Conservation (phyloP, 352 stramenopile species). For the Phytophthora idaei region DNA sequence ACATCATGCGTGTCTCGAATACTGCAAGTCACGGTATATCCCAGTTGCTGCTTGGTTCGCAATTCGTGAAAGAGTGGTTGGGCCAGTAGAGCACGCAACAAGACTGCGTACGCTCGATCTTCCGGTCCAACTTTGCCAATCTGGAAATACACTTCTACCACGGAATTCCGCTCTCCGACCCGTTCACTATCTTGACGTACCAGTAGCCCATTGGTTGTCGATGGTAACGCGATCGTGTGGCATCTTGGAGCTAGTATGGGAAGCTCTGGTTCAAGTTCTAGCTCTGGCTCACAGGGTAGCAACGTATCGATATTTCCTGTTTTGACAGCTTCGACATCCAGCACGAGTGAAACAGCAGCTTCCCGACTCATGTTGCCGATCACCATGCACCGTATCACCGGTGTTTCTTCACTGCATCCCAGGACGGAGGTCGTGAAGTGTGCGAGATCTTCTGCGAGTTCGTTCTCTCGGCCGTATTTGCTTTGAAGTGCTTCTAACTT, state of each 20-base stretch:
- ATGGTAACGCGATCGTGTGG: conserved; percentile 55
- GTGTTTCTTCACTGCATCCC: conserved; percentile 17
- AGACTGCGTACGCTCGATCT: conserved; percentile 64
- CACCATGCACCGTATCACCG: conserved; percentile 42
- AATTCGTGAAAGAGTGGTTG: conserved; percentile 86
- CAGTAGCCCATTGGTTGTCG: conserved; percentile 62
- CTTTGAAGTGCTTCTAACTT: conserved; percentile 55
- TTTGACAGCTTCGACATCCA: conserved; percentile 37
- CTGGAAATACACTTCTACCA: conserved; percentile 88
- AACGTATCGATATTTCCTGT: conserved; percentile 8
- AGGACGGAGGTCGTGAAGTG: conserved; percentile 33
- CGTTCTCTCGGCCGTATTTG: conserved; percentile 14
- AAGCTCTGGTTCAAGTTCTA: conserved; percentile 31
- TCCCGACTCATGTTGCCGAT: conserved; percentile 65
- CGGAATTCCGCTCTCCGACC: conserved; percentile 74
- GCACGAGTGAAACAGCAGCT: conserved; percentile 44
- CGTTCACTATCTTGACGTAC: conserved; percentile 70
- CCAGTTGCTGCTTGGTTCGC: conserved; percentile 82
- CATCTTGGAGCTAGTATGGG: conserved; percentile 37
- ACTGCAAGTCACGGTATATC: conserved; percentile 82
- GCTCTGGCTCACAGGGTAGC: conserved; percentile 14
- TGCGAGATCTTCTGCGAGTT: conserved; percentile 35
- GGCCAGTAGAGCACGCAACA: conserved; percentile 80
- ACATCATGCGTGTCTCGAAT: conserved; percentile 79
- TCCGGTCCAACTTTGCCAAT: conserved; percentile 55